These are phyloP conservation scores for Hypoxylon crocopeplum DNA, from an alignment of 495 filamentous ascomycete species.

Conservation along the genomic window DNA sequence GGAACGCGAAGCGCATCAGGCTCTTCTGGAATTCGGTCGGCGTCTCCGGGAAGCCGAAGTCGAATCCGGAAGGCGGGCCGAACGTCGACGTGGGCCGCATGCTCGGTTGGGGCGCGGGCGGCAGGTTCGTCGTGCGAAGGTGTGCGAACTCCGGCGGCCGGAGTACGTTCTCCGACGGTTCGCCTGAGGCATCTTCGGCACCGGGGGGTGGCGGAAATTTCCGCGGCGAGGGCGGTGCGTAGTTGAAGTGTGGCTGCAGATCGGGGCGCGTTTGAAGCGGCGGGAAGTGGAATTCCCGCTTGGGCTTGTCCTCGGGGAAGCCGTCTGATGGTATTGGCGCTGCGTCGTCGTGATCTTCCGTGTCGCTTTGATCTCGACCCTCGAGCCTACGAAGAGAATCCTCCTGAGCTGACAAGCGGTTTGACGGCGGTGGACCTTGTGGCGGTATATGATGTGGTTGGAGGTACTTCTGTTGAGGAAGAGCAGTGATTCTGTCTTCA, in stretches of 20 bases:
- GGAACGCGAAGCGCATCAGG: conserved; percentile 85
- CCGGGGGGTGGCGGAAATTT: conserved; percentile 20
- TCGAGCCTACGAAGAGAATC: conserved; percentile 53
- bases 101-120: conserved; percentile 27
- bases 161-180: conserved; percentile 27
- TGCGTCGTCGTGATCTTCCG: conserved; percentile 22
- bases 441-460: conserved; percentile 58
- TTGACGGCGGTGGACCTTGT: conserved; percentile 50
- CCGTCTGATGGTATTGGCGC: conserved; percentile 16
- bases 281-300: conserved; percentile 62
- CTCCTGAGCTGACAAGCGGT: conserved; percentile 45
- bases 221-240: conserved; percentile 55
- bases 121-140: conserved; percentile 54
- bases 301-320: conserved; percentile 43
- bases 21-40: conserved; percentile 81
- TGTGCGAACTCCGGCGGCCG: conserved; percentile 59
- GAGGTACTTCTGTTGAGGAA: conserved; percentile 69
- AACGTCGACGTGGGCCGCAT: conserved; percentile 52
- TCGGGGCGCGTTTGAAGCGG: conserved; percentile 49
- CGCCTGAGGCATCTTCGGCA: conserved; percentile 6
- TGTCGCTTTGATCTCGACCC: conserved; percentile 43
- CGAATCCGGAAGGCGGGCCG: conserved; percentile 62
- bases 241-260: conserved; percentile 58
- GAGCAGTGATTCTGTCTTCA: conserved; percentile 80
- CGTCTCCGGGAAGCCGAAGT: conserved; percentile 78